phyloP scores from a whole-genome alignment of 768 basidiomycete species.

The Boletus subparvulus region DNA sequence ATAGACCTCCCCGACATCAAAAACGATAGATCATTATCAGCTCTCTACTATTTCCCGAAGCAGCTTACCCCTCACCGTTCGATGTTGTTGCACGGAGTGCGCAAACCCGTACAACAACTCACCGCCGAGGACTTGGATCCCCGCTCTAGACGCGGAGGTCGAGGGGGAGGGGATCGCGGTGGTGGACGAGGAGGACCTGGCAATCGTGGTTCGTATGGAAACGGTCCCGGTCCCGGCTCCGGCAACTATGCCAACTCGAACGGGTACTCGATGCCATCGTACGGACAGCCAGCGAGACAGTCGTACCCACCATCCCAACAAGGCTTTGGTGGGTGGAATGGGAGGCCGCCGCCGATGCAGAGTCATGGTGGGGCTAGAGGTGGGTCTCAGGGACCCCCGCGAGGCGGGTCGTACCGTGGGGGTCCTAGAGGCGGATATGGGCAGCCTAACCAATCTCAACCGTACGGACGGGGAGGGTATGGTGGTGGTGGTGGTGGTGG shows the following conservation, averaged over 20 bases:
- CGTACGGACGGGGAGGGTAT: slow-evolving; percentile 30
- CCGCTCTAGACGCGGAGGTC: slow-evolving; percentile 51
- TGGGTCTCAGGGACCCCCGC: slow-evolving; percentile 26
- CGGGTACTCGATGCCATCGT: slow-evolving; percentile 19
- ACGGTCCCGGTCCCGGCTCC: slow-evolving; percentile 2
- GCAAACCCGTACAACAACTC: slow-evolving; percentile 57
- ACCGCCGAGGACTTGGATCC: slow-evolving; percentile 68
- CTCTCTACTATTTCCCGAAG: slow-evolving; percentile 84
- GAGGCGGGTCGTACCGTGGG: slow-evolving; percentile 30
- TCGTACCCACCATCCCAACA: slow-evolving; percentile 20
- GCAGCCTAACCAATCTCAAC: slow-evolving; percentile 17
- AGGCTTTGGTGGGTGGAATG: slow-evolving; percentile 36
- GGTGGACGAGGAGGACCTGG: slow-evolving; percentile 34
- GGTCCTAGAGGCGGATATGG: slow-evolving; percentile 29
- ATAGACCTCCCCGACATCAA: slow-evolving; percentile 73
- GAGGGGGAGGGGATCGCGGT: slow-evolving; percentile 43
- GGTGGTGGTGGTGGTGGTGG: slow-evolving; percentile 16
- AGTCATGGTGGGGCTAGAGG: slow-evolving; percentile 34
- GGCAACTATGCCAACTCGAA: slow-evolving; percentile 14
- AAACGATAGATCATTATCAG: slow-evolving; percentile 86
- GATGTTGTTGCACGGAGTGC: slow-evolving; percentile 72
- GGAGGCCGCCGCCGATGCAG: slow-evolving; percentile 29
- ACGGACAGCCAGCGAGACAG: slow-evolving; percentile 20
- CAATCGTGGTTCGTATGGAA: slow-evolving; percentile 24
- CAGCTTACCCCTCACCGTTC: slow-evolving; percentile 86